phyloP scores from a whole-genome alignment of 257 asterid species.

The Forsythia viridissima region DNA sequence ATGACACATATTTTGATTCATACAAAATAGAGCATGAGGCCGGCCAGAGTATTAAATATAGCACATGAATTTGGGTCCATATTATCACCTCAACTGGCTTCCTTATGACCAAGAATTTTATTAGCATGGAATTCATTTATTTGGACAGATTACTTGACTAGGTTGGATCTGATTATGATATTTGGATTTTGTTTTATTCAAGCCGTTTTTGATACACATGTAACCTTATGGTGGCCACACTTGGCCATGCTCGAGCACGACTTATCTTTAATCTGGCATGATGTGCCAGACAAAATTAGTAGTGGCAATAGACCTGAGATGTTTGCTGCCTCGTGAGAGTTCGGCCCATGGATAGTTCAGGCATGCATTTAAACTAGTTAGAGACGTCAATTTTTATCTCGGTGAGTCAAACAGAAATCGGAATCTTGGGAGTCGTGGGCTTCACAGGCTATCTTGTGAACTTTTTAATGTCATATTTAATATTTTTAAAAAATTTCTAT shows the following conservation, averaged over 20 bases:
- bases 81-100: neutral
- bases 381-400: neutral
- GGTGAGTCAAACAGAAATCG: no score
- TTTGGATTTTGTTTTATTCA: neutral
- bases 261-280: neutral
- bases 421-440: no score
- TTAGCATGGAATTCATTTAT: neutral
- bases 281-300: no score
- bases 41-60: neutral
- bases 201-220: neutral
- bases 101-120: neutral
- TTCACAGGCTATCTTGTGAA: no score
- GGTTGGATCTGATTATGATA: neutral
- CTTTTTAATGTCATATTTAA: no score
- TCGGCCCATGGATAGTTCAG: neutral
- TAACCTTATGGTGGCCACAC: neutral
- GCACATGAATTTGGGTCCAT: conserved; percentile 4
- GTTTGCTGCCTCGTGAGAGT: no score
- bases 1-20: neutral
- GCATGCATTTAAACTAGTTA: no score
- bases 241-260: neutral
- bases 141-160: neutral
- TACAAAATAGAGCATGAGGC: neutral
- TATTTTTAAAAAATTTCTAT: no score
- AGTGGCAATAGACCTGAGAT: neutral